phyloP scores from a whole-genome alignment of 1,284 basidiomycete species.

The Coniophora puteana region DNA sequence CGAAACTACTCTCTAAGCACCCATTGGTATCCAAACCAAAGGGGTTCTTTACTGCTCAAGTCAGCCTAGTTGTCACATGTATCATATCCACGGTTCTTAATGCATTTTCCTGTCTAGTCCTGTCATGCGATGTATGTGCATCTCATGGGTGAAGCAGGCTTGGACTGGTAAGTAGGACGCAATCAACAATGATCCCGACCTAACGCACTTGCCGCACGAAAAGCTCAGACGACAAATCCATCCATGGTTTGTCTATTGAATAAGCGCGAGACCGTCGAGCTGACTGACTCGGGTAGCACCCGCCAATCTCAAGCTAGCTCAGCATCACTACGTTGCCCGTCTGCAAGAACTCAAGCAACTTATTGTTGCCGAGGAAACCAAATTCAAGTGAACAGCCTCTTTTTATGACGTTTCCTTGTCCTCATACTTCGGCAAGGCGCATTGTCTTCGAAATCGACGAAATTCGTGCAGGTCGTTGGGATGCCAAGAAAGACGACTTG shows the following conservation, averaged over 20 bases:
- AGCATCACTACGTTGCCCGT: slow-evolving; percentile 67
- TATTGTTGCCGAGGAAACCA: slow-evolving; percentile 68
- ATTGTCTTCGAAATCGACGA: slow-evolving; percentile 69
- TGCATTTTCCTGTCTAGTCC: slow-evolving; percentile 39
- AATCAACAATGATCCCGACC: too few relatives aligned
- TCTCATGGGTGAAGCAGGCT: slow-evolving; percentile 64
- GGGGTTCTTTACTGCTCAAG: slow-evolving; percentile 64
- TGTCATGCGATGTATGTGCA: slow-evolving; percentile 64
- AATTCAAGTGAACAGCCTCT: slow-evolving; percentile 61
- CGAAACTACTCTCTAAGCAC: slow-evolving; percentile 63
- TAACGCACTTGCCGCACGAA: slow-evolving; percentile 7
- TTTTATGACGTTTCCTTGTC: slow-evolving; percentile 3
- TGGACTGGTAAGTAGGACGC: slow-evolving; percentile 73
- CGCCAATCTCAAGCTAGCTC: slow-evolving; percentile 64
- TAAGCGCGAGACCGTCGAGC: too few relatives aligned
- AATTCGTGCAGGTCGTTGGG: slow-evolving; percentile 69
- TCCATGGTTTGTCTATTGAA: slow-evolving; percentile 12
- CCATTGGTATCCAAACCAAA: slow-evolving; percentile 61
- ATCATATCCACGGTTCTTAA: slow-evolving; percentile 16
- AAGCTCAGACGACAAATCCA: slow-evolving; percentile 1
- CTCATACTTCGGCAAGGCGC: slow-evolving; percentile 30
- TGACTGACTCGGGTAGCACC: slow-evolving; percentile 30
- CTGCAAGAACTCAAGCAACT: slow-evolving; percentile 65
- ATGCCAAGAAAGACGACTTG: slow-evolving; percentile 34
- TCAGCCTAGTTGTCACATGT: slow-evolving; percentile 29